These are phyloP conservation scores for Taxawa tesnikishii DNA, from an alignment of 2,329 filamentous ascomycete species.

Conservation along the genomic window DNA sequence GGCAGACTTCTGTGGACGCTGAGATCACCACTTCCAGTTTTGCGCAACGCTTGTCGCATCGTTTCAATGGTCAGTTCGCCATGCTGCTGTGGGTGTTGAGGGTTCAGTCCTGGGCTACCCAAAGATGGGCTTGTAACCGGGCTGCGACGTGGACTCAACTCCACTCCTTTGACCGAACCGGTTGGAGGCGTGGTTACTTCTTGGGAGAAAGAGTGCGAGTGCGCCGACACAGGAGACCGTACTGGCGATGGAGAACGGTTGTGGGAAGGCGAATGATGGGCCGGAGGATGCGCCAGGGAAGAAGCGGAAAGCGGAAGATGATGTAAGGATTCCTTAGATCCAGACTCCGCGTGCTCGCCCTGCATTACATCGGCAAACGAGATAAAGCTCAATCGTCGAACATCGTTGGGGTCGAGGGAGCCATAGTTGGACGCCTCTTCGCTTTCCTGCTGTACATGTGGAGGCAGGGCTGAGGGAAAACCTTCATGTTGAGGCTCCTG, in stretches of 20 bases:
- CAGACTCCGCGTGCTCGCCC: constrained; percentile 47
- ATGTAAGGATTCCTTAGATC: constrained; percentile 49
- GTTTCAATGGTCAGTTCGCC: constrained; percentile 83
- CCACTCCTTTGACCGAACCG: constrained; percentile 60
- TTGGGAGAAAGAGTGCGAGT: constrained; percentile 47
- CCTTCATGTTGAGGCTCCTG: constrained; percentile 9
- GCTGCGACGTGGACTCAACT: constrained; percentile 49
- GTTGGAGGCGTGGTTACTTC: constrained; percentile 57
- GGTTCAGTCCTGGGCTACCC: neutral
- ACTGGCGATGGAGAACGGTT: constrained; percentile 71
- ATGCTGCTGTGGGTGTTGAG: constrained; percentile 27
- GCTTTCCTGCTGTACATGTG: constrained; percentile 6
- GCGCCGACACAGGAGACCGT: constrained; percentile 45
- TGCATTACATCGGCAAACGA: constrained; percentile 95
- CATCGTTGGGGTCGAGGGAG: constrained; percentile 62
- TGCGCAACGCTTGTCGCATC: constrained; percentile 77
- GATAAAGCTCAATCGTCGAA: constrained; percentile 82
- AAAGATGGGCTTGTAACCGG: constrained; percentile 46
- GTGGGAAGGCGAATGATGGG: no score
- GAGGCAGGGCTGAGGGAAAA: constrained; percentile 4
- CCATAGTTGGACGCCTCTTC: constrained; percentile 67
- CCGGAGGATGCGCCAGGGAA: constrained; percentile 10
- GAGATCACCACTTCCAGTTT: constrained; percentile 75
- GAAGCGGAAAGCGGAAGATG: constrained; percentile 50
- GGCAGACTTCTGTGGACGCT: constrained; percentile 21